A percentile compares a stretch with the other conserved stretches of the same genome.
These are phyloP conservation scores for Phytopythium montanum DNA, from an alignment of 352 stramenopile species.

Conservation along the genomic window DNA sequence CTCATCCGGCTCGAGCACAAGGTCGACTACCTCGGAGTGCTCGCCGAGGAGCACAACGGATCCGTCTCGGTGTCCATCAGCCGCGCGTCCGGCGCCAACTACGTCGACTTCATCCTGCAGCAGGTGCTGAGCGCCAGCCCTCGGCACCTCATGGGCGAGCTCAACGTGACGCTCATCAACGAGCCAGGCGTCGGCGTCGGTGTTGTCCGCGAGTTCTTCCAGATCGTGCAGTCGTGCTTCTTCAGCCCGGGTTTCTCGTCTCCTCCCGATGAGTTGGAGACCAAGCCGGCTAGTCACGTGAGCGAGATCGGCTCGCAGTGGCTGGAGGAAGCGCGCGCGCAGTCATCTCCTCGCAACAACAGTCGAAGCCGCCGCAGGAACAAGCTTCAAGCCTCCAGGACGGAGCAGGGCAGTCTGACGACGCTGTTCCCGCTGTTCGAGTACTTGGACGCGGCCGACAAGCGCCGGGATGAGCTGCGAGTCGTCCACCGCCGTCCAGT, in stretches of 20 bases:
- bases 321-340: constrained; percentile 47
- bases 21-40: constrained; percentile 60
- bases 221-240: constrained; percentile 63
- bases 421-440: constrained; percentile 62
- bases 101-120: constrained; percentile 68
- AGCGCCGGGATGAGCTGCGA: constrained; percentile 27
- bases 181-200: constrained; percentile 60
- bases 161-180: constrained; percentile 65
- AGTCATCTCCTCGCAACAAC: constrained; percentile 16
- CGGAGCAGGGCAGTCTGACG: constrained; percentile 5
- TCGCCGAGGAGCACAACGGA: constrained; percentile 55
- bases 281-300: constrained; percentile 22
- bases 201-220: constrained; percentile 72
- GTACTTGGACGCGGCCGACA: constrained; percentile 17
- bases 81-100: constrained; percentile 51
- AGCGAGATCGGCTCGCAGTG: constrained; percentile 58
- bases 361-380: constrained; percentile 7
- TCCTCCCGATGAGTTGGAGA: neutral
- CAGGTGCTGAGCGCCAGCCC: constrained; percentile 51
- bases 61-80: constrained; percentile 55
- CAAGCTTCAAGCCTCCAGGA: neutral
- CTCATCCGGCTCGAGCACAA: constrained; percentile 72
- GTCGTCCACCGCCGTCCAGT: constrained; percentile 26
- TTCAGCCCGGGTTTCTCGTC: constrained; percentile 28
- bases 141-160: constrained; percentile 50